Evolutionary conservation across 2,329 filamentous ascomycete genomes (phyloP), one percentile per base, ranked within the genome.

Genomic region (Cladosporium colombiae): DNA sequence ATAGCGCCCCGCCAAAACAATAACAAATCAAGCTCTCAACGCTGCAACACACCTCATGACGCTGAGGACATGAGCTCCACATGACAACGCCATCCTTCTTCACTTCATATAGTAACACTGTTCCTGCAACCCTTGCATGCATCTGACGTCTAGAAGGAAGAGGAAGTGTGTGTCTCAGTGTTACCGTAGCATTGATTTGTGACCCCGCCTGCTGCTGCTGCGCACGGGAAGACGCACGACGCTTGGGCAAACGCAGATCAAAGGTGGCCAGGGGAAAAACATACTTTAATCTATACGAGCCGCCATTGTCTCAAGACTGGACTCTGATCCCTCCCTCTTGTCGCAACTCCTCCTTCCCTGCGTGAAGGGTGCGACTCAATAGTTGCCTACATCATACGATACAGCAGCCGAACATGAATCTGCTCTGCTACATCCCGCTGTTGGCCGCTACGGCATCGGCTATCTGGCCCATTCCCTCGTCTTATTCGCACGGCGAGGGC

Each of bases 401-500:
- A 21, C 40, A 44, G 40, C 10, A 46, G 27, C 16, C 29, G 21
- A 40, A 40, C 55, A 65, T 65, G 62, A 58, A 60, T 16, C 29
- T 65, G 31, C 29, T 64, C 37, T 31, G 16, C 50, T 40, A n/a
- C 10, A 37, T 25, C 11, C 13, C 56, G n/a, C 53, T 59, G 3
- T 40, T 52, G 40, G 65, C 64, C 27, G 25, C 64, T 68, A 62
- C 72, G n/a, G 74, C 72, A 8, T 53, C 71, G 8, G 80, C 81
- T 2, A 70, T 82, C 61, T 82, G 81, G 81, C 81, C 81, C 0
- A 70, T 79, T 10, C 81, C 81, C 16, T 67, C 70, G 10, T 71
- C 68, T 1, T 80, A 80, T 62, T 70, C 72, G 11, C 73, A 75
- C 35, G 80, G 81, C 23, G 72, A 79, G 58, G 72, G 69, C 29